These are phyloP conservation scores for Monilinia polystroma DNA, from an alignment of 2,329 filamentous ascomycete species.

Conservation along the genomic window DNA sequence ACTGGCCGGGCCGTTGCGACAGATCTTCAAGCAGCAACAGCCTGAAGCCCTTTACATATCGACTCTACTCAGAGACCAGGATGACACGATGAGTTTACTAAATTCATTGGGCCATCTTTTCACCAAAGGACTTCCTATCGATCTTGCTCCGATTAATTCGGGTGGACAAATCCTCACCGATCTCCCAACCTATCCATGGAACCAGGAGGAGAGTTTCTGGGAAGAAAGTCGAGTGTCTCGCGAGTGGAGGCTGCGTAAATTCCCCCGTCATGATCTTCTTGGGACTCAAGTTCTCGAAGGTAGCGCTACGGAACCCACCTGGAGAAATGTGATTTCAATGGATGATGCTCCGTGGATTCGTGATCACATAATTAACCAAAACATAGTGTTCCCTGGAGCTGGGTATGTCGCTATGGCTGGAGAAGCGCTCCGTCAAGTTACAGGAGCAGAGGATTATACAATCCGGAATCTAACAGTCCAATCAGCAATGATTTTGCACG, in stretches of 20 bases:
- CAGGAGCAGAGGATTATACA: no score
- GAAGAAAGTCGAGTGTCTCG: constrained; percentile 50
- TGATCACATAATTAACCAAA: not conserved
- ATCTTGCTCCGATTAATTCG: not conserved
- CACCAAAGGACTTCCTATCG: not conserved
- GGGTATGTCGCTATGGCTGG: not conserved
- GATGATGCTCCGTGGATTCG: constrained; percentile 1
- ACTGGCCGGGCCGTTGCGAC: constrained; percentile 1
- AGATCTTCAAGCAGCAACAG: not conserved
- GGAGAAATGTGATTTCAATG: constrained; percentile 1
- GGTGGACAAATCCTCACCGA: constrained; percentile 40
- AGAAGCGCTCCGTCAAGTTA: not conserved
- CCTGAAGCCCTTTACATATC: not conserved
- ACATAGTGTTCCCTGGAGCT: constrained; percentile 6
- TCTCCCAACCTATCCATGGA: constrained; percentile 54
- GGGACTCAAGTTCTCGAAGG: not conserved
- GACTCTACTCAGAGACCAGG: not conserved
- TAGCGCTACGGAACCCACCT: constrained; percentile 31
- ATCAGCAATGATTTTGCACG: not conserved
- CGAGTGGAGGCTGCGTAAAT: constrained; percentile 36
- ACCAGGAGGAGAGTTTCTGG: constrained; percentile 52
- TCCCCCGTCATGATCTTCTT: not conserved
- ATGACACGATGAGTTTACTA: not conserved
- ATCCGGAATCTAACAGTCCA: not conserved
- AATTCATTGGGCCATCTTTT: not conserved